phyloP scores from a whole-genome alignment of 352 stramenopile genomes.

The Phytophthora brassicae region DNA sequence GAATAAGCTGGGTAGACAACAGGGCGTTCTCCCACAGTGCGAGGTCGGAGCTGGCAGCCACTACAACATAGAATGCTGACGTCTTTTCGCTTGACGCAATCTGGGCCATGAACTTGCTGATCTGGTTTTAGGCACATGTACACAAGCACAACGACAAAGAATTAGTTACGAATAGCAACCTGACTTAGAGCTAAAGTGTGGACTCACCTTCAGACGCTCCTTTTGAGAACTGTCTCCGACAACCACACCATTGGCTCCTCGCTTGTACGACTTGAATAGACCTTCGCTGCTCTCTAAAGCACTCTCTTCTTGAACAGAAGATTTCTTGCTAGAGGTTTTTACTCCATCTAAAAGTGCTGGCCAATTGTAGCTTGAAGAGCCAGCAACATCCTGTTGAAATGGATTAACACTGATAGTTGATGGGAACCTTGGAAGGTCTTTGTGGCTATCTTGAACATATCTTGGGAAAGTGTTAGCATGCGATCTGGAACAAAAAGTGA shows the following conservation, averaged over 20 bases:
- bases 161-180: conserved; percentile 1
- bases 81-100: conserved; percentile 29
- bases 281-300: conserved; percentile 1
- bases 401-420: conserved; percentile 24
- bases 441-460: conserved; percentile 2
- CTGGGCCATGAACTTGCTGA: conserved; percentile 34
- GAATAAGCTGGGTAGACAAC: conserved; percentile 23
- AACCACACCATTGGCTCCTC: conserved; percentile 39
- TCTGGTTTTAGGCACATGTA: conserved; percentile 25
- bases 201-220: conserved; percentile 31
- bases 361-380: conserved; percentile 15
- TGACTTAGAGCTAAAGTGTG: background rate
- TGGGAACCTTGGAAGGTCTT: conserved; percentile 4
- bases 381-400: conserved; percentile 22
- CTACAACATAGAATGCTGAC: conserved; percentile 47
- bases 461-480: conserved; percentile 23
- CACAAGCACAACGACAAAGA: conserved; percentile 2
- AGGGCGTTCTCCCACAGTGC: conserved; percentile 43
- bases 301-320: conserved; percentile 3
- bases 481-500: conserved; percentile 23
- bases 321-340: conserved; percentile 28
- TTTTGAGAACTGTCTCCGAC: conserved; percentile 15
- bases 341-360: conserved; percentile 25
- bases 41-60: conserved; percentile 43
- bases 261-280: conserved; percentile 28